Evolutionary conservation across 176 grass and related monocot genomes (phyloP).

Genomic region (Oryza officinalis): DNA sequence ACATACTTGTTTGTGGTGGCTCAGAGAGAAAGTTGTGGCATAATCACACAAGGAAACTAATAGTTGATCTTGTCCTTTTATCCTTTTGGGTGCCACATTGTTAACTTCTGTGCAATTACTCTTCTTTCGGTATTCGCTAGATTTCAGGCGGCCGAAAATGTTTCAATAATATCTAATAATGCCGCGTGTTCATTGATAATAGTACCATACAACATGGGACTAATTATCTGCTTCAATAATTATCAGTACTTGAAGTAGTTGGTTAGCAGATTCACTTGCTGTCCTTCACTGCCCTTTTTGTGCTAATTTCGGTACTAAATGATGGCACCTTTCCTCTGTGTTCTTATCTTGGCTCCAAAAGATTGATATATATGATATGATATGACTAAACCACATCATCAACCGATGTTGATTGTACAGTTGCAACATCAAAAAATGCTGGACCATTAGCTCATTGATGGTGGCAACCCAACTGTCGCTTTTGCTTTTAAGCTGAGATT

Average conservation of each 20-base stretch:
- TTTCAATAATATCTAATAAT: neutral
- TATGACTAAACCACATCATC: slow-evolving; percentile 22
- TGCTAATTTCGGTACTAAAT: slow-evolving; percentile 23
- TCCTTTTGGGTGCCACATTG: neutral
- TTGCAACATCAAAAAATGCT: neutral
- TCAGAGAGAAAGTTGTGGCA: neutral
- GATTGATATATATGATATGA: neutral
- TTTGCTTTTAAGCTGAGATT: slow-evolving; percentile 23
- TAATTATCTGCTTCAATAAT: neutral
- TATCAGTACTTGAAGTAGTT: neutral
- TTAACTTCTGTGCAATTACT: neutral
- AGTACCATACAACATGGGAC: neutral
- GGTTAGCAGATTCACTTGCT: slow-evolving; percentile 2
- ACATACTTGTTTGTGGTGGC: neutral
- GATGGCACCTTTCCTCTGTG: neutral
- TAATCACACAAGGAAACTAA: slow-evolving; percentile 17
- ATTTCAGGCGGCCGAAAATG: neutral
- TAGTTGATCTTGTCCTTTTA: slow-evolving; percentile 24
- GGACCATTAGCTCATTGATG: slow-evolving; percentile 18
- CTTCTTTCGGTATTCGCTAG: neutral
- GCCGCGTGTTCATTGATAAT: neutral
- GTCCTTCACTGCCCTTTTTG: neutral
- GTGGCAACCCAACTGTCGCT: slow-evolving; percentile 15
- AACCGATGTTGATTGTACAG: slow-evolving; percentile 7
- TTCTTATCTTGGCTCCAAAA: slow-evolving; percentile 2